phyloP scores from a whole-genome alignment of 495 filamentous ascomycete genomes.

The Gamarada debralockiae region DNA sequence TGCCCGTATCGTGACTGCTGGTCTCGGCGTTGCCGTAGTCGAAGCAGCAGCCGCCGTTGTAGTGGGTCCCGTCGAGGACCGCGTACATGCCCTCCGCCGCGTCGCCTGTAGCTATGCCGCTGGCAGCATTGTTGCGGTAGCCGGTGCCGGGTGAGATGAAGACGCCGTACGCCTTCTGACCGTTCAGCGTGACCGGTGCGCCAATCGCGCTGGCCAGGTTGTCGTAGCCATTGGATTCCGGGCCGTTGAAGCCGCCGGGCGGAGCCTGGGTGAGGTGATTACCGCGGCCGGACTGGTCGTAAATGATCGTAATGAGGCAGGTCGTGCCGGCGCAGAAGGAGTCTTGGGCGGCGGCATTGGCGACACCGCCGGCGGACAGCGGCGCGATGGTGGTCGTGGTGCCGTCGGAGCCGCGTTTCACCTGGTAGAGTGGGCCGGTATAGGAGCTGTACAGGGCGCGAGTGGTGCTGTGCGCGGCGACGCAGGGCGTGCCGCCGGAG shows the following conservation, averaged over 20 bases:
- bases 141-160: slow-evolving; percentile 52
- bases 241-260: slow-evolving; percentile 45
- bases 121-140: slow-evolving; percentile 49
- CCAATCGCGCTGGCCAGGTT: slow-evolving; percentile 50
- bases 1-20: slow-evolving; percentile 48
- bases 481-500: slow-evolving; percentile 47
- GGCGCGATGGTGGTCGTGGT: slow-evolving; percentile 42
- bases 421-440: slow-evolving; percentile 50
- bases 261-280: slow-evolving; percentile 57
- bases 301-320: slow-evolving; percentile 55
- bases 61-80: slow-evolving; percentile 56
- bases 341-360: slow-evolving; percentile 53
- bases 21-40: slow-evolving; percentile 61
- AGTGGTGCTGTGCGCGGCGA: slow-evolving; percentile 58
- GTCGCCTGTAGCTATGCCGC: slow-evolving; percentile 48
- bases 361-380: slow-evolving; percentile 45
- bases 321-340: slow-evolving; percentile 52
- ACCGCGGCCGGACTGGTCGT: slow-evolving; percentile 54
- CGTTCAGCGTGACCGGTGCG: slow-evolving; percentile 55
- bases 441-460: slow-evolving; percentile 50
- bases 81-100: slow-evolving; percentile 55
- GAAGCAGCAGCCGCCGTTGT: slow-evolving; percentile 55
- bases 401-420: slow-evolving; percentile 46
- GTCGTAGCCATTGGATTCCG: slow-evolving; percentile 50
- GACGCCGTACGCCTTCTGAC: no score